Evolutionary conservation across 257 asterid genomes (phyloP).

Genomic region (Plantago ovata): DNA sequence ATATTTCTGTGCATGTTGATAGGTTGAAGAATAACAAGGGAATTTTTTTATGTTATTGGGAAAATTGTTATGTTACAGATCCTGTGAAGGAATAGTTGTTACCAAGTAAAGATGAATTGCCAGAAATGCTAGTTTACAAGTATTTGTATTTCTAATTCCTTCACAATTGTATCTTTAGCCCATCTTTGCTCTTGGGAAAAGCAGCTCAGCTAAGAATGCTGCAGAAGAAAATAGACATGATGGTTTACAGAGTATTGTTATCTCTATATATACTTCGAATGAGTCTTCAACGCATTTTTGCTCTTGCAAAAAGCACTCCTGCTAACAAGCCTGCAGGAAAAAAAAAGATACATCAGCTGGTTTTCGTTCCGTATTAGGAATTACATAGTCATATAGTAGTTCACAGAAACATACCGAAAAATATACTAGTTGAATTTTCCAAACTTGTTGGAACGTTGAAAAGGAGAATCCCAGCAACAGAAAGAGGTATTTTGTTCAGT

Average conservation of each 20-base stretch:
- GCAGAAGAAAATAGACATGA: background rate
- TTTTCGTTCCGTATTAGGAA: background rate
- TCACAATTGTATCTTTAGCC: too few species aligned
- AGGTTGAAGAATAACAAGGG: too few species aligned
- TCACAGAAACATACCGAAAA: slow-evolving; percentile 46
- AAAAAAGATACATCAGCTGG: background rate
- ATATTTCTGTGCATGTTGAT: too few species aligned
- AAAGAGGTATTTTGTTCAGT: slow-evolving; percentile 83
- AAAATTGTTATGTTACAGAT: too few species aligned
- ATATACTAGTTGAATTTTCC: slow-evolving; percentile 76
- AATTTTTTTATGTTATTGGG: too few species aligned
- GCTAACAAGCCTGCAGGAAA: slow-evolving; percentile 58
- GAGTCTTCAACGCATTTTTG: slow-evolving; percentile 53
- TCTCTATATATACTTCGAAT: background rate
- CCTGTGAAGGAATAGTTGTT: too few species aligned
- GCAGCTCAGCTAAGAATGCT: background rate
- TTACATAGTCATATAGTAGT: background rate
- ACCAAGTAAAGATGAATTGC: too few species aligned
- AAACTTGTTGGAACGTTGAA: slow-evolving; percentile 77
- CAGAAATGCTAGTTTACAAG: too few species aligned
- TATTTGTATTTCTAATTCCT: too few species aligned
- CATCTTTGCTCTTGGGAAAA: too few species aligned
- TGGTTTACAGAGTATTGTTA: background rate
- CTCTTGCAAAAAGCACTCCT: slow-evolving; percentile 79
- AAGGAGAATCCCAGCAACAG: slow-evolving; percentile 75